phyloP scores from a whole-genome alignment of 2,329 filamentous ascomycete species.

The Hymenoscyphus albidus region DNA sequence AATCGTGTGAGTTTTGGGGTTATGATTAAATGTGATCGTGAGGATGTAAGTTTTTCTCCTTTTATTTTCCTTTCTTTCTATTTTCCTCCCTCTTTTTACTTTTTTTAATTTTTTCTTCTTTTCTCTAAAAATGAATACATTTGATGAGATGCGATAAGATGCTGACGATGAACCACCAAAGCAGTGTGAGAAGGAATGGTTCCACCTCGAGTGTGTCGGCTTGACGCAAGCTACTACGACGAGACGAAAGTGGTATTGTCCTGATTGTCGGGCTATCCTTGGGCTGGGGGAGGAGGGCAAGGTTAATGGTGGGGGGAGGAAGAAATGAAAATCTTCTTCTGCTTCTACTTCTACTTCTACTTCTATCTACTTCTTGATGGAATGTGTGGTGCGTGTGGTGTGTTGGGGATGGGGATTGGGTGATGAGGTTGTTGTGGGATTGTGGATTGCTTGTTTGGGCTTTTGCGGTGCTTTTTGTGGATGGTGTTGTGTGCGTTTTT shows the following conservation, averaged over 20 bases:
- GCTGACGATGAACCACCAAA: no score
- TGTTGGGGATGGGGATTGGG: no score
- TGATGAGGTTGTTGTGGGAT: no score
- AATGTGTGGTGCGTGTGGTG: no score
- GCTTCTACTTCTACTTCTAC: neutral
- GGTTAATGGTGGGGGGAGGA: constrained; percentile 42
- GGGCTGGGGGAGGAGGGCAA: constrained; percentile 62
- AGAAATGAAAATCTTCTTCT: constrained; percentile 25
- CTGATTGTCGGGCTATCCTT: constrained; percentile 63
- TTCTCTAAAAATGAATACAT: neutral
- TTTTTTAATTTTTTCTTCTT: neutral
- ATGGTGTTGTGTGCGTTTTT: no score
- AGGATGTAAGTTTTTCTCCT: constrained; percentile 54
- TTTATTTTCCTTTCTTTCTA: neutral
- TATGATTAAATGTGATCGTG: constrained; percentile 81
- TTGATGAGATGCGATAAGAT: no score
- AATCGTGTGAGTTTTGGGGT: constrained; percentile 75
- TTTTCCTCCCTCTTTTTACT: neutral
- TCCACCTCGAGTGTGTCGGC: constrained; percentile 74
- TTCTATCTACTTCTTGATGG: no score
- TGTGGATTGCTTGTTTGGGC: no score
- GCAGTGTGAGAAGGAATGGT: constrained; percentile 78
- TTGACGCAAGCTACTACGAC: constrained; percentile 64
- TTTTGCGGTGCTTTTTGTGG: no score
- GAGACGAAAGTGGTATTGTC: constrained; percentile 82